Evolutionary conservation across 345 rosid genomes (phyloP).

Genomic region (Draba incana): DNA sequence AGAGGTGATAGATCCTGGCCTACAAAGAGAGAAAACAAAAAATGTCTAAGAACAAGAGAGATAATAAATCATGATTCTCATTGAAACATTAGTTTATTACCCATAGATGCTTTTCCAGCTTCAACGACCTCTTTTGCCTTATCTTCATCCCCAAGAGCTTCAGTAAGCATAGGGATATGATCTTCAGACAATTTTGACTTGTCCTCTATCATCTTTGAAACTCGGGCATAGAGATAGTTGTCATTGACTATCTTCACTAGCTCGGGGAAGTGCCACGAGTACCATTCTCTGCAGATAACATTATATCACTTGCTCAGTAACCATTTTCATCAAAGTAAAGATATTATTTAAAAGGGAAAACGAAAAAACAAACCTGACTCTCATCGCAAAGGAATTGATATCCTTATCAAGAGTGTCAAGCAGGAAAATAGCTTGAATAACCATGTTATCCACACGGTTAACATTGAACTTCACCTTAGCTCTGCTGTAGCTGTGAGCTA

Average conservation of each 20-base stretch:
- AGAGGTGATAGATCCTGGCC: conserved; percentile 86
- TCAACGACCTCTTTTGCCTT: conserved; percentile 87
- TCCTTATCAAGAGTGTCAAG: conserved; percentile 92
- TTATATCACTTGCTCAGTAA: neutral
- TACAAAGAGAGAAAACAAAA: conserved; percentile 39
- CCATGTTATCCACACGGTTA: conserved; percentile 90
- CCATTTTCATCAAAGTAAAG: neutral
- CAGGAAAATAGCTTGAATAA: conserved; percentile 91
- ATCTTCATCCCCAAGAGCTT: conserved; percentile 87
- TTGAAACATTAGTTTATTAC: conserved; percentile 42
- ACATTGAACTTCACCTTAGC: conserved; percentile 98
- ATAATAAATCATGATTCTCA: conserved; percentile 1
- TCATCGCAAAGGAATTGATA: conserved; percentile 82
- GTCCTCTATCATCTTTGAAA: conserved; percentile 71
- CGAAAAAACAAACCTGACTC: conserved; percentile 73
- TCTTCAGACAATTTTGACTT: conserved; percentile 73
- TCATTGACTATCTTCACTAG: conserved; percentile 90
- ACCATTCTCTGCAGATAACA: conserved; percentile 80
- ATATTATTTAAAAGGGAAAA: neutral
- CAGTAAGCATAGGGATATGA: conserved; percentile 60
- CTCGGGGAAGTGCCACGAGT: conserved; percentile 98
- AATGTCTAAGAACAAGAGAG: neutral
- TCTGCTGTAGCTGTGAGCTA: conserved; percentile 94
- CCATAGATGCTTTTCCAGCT: conserved; percentile 99
- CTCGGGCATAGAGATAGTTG: conserved; percentile 81